Evolutionary conservation across 2,329 filamentous ascomycete species (phyloP).

Genomic region (Colletotrichum sp.): DNA sequence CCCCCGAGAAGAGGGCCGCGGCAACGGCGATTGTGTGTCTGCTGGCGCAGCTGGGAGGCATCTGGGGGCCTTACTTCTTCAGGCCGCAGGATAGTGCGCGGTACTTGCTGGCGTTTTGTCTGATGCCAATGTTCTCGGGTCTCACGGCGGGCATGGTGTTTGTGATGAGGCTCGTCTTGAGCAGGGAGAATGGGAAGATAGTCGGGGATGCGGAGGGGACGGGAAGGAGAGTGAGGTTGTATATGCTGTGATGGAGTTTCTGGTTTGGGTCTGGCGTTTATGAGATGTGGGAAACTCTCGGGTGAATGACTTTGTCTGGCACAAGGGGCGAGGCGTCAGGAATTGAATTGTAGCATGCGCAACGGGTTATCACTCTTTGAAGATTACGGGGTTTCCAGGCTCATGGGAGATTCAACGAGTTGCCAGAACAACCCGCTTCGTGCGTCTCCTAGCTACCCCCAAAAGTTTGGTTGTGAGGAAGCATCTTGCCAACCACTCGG

Average conservation of each 20-base stretch:
- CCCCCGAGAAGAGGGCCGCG: slow-evolving; percentile 40
- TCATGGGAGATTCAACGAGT: background rate
- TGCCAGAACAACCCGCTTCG: background rate
- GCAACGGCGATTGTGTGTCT: slow-evolving; percentile 40
- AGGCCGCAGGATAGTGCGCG: slow-evolving; percentile 28
- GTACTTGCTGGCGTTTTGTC: slow-evolving; percentile 30
- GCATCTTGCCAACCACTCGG: background rate
- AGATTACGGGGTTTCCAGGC: background rate
- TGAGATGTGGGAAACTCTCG: background rate
- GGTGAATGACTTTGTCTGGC: background rate
- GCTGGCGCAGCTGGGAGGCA: slow-evolving; percentile 38
- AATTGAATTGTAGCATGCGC: background rate
- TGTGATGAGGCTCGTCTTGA: slow-evolving; percentile 9
- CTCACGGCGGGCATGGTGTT: slow-evolving; percentile 3
- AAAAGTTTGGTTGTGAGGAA: background rate
- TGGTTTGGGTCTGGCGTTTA: background rate
- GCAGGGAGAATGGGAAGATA: slow-evolving; percentile 5
- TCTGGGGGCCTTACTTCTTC: slow-evolving; percentile 46
- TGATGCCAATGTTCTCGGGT: slow-evolving; percentile 17
- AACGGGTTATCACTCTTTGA: background rate
- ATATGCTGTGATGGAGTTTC: background rate
- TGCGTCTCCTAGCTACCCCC: background rate
- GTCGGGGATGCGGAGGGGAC: background rate
- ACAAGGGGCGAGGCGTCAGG: background rate
- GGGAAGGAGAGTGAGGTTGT: slow-evolving; percentile 3